Conservation (phyloP, 805 yeast species). For the Blastobotrys parvus region DNA sequence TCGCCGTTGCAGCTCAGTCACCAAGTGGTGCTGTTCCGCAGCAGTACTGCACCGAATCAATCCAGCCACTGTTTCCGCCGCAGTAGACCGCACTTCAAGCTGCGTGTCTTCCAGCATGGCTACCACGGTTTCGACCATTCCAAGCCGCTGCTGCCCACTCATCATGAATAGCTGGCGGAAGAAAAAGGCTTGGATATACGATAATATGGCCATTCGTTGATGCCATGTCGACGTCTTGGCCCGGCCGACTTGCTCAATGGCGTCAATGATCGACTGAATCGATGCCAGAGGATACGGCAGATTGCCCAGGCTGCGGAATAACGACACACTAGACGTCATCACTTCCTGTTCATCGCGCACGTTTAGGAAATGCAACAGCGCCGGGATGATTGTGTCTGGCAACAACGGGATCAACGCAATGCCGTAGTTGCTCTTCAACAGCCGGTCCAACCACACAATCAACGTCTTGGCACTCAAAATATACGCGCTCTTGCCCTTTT, state of each 20-base stretch:
- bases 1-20: conserved; percentile 34
- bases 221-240: conserved; percentile 37
- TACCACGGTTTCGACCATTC: conserved; percentile 45
- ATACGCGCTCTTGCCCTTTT: conserved; percentile 36
- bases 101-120: conserved; percentile 51
- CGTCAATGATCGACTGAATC: conserved; percentile 35
- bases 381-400: conserved; percentile 52
- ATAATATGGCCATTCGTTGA: conserved; percentile 59
- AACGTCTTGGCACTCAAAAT: conserved; percentile 59
- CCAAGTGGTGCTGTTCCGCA: conserved; percentile 33
- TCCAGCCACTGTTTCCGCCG: conserved; percentile 69
- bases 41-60: conserved; percentile 58
- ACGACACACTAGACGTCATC: conserved; percentile 34
- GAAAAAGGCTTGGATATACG: conserved; percentile 62
- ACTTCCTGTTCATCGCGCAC: conserved; percentile 73
- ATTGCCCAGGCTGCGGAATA: conserved; percentile 40
- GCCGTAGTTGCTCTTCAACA: conserved; percentile 47
- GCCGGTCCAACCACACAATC: conserved; percentile 47
- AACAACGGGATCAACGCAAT: conserved; percentile 45
- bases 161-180: conserved; percentile 58
- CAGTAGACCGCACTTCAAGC: conserved; percentile 66
- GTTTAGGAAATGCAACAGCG: conserved; percentile 51
- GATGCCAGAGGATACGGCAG: conserved; percentile 38
- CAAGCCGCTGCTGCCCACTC: conserved; percentile 36
- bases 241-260: conserved; percentile 35